These are phyloP conservation scores for Pleoardoris graminearum DNA, from an alignment of 2,329 filamentous ascomycete genomes.

Conservation along the genomic window DNA sequence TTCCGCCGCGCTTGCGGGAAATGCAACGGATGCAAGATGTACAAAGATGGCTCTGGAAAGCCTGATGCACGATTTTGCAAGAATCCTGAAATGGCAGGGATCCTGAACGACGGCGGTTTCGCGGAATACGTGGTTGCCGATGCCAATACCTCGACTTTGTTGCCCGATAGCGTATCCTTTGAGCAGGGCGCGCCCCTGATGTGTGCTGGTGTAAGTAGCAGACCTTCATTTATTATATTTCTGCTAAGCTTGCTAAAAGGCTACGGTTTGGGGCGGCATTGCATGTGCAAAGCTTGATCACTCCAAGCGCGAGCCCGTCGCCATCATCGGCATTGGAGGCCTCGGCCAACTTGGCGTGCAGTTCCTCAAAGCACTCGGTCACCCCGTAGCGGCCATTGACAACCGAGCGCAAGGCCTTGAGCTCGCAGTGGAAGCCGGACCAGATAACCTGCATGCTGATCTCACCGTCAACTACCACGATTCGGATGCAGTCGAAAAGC, in stretches of 20 bases:
- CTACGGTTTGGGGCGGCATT: constrained; percentile 33
- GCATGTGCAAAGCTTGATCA: constrained; percentile 24
- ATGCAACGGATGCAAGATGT: constrained; percentile 26
- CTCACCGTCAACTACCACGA: constrained; percentile 22
- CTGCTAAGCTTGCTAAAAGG: too few species aligned
- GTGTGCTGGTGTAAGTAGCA: constrained; percentile 37
- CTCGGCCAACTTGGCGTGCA: constrained; percentile 79
- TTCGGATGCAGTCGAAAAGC: constrained; percentile 17
- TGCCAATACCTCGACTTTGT: constrained; percentile 28
- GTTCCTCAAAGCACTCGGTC: constrained; percentile 55
- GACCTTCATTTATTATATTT: background rate
- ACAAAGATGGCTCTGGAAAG: constrained; percentile 12
- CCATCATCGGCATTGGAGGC: constrained; percentile 80
- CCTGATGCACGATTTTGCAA: constrained; percentile 36
- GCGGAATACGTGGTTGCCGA: constrained; percentile 41
- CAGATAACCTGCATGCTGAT: constrained; percentile 23
- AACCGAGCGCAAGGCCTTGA: constrained; percentile 28
- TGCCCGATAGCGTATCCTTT: constrained; percentile 26
- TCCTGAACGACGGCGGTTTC: constrained; percentile 39
- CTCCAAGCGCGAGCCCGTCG: constrained; percentile 71
- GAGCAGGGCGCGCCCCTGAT: constrained; percentile 41
- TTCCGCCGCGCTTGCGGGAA: constrained; percentile 31
- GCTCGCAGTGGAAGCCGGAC: constrained; percentile 23
- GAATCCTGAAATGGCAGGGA: constrained; percentile 31
- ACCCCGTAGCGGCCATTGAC: constrained; percentile 27